Conservation (phyloP, 2,329 filamentous ascomycete genomes). For the Stemphylium beticola region DNA sequence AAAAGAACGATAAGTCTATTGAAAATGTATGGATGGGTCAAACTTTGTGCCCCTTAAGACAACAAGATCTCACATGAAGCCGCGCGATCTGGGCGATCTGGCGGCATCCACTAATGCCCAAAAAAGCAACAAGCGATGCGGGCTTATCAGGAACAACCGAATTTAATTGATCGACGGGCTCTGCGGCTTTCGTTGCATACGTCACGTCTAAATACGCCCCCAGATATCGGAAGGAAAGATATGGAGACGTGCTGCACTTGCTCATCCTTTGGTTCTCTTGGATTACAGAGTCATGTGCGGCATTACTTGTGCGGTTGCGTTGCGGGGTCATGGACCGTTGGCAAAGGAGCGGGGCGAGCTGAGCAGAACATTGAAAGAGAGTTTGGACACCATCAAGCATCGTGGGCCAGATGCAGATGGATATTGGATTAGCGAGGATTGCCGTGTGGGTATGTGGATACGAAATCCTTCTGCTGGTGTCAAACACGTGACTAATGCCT, state of each 20-base stretch:
- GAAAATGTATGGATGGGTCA: background rate
- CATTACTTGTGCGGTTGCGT: constrained; percentile 22
- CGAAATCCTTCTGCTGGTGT: background rate
- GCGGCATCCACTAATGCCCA: constrained; percentile 3
- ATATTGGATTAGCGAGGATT: constrained; percentile 55
- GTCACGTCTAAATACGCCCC: constrained; percentile 3
- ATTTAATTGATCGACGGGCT: constrained; percentile 1
- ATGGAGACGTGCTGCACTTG: background rate
- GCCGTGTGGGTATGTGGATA: constrained; percentile 48
- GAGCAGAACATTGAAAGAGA: constrained; percentile 18
- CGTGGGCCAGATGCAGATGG: constrained; percentile 56
- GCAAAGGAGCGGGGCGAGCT: constrained; percentile 4
- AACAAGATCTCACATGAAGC: background rate
- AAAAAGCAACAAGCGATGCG: constrained; percentile 12
- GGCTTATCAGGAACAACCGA: constrained; percentile 7
- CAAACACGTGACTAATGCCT: constrained; percentile 16
- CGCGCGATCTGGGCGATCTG: constrained; percentile 4
- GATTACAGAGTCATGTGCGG: constrained; percentile 16
- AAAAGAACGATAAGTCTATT: background rate
- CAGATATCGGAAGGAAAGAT: background rate
- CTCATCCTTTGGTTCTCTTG: background rate
- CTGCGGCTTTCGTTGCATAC: background rate
- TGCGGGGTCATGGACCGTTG: constrained; percentile 18
- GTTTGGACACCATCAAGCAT: constrained; percentile 45
- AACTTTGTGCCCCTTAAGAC: background rate